These are phyloP conservation scores for Penicillium robsamsonii DNA, from an alignment of 495 filamentous ascomycete genomes.

Conservation along the genomic window DNA sequence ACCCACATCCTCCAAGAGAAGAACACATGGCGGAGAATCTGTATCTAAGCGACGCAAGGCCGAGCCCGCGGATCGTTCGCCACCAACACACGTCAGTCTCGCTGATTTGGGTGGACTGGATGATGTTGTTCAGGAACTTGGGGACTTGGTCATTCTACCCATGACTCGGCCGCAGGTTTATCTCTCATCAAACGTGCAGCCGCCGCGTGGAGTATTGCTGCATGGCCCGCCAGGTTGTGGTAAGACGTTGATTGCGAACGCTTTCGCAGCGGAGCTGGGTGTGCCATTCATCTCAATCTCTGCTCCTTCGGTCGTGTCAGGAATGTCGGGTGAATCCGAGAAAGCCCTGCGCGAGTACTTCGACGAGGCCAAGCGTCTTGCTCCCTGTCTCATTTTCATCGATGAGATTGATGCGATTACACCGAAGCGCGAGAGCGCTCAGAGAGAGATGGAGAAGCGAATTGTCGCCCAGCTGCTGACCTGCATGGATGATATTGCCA, in stretches of 20 bases:
- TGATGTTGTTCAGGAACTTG: constrained; percentile 69
- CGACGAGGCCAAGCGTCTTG: constrained; percentile 79
- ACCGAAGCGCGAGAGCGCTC: constrained; percentile 90
- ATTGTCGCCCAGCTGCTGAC: constrained; percentile 93
- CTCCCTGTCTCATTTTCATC: constrained; percentile 90
- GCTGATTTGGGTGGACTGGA: constrained; percentile 85
- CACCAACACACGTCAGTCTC: constrained; percentile 73
- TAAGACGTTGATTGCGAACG: constrained; percentile 91
- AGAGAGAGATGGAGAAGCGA: constrained; percentile 93
- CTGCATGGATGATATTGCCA: constrained; percentile 80
- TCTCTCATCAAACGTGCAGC: constrained; percentile 56
- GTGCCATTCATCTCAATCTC: constrained; percentile 86
- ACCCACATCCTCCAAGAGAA: constrained; percentile 42
- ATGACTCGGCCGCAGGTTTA: constrained; percentile 71
- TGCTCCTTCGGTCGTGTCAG: constrained; percentile 84
- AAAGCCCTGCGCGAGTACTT: constrained; percentile 91
- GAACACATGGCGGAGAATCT: constrained; percentile 67
- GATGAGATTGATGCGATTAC: constrained; percentile 97
- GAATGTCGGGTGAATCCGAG: constrained; percentile 96
- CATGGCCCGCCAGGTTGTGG: constrained; percentile 95
- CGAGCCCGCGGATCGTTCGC: constrained; percentile 58
- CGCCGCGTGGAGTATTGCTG: constrained; percentile 83
- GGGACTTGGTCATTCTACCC: constrained; percentile 79
- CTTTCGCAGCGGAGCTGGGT: constrained; percentile 81
- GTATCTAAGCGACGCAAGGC: constrained; percentile 63